Evolutionary conservation across 163 green algal species (phyloP).

Genomic region (Trebouxiophyceae sp.): DNA sequence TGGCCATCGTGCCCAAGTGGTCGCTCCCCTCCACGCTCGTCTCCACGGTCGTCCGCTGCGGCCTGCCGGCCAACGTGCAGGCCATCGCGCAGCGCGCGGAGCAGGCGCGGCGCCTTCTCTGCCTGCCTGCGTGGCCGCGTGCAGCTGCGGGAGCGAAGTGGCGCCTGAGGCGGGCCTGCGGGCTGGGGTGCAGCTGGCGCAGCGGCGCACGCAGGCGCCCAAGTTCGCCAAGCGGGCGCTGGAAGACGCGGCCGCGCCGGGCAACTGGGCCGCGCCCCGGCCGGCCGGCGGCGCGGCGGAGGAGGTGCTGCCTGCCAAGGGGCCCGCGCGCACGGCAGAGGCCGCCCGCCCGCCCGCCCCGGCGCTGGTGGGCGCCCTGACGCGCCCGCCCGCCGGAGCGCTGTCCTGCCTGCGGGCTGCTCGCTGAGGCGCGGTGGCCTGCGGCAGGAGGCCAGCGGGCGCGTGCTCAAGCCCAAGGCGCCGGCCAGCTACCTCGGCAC

Average conservation of each 20-base stretch:
- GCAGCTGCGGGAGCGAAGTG: too few species aligned
- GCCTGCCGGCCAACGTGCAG: conserved; percentile 41
- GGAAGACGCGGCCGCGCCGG: background rate
- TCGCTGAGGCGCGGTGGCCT: too few species aligned
- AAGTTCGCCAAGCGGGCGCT: conserved; percentile 7
- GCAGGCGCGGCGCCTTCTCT: conserved; percentile 17
- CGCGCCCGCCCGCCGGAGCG: too few species aligned
- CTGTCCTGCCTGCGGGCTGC: too few species aligned
- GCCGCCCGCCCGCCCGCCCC: background rate
- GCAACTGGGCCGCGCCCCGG: background rate
- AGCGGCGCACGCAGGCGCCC: conserved; percentile 1
- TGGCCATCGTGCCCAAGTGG: conserved; percentile 28
- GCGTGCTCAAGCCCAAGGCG: too few species aligned
- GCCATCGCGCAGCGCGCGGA: conserved; percentile 35
- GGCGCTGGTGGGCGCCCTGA: too few species aligned
- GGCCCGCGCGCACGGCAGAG: conserved; percentile 3
- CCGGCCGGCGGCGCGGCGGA: background rate
- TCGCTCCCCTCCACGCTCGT: conserved; percentile 32
- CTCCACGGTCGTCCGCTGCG: conserved; percentile 30
- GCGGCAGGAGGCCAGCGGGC: too few species aligned
- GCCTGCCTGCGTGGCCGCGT: background rate
- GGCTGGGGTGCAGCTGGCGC: conserved; percentile 1
- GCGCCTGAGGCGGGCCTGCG: too few species aligned
- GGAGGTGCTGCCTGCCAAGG: conserved; percentile 27
- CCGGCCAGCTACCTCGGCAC: too few species aligned